Percentiles rank a stretch among this genome's conserved stretches.
Evolutionary conservation across 2,329 filamentous ascomycete genomes (phyloP).

Genomic region (Magnaporthiopsis incrustans): DNA sequence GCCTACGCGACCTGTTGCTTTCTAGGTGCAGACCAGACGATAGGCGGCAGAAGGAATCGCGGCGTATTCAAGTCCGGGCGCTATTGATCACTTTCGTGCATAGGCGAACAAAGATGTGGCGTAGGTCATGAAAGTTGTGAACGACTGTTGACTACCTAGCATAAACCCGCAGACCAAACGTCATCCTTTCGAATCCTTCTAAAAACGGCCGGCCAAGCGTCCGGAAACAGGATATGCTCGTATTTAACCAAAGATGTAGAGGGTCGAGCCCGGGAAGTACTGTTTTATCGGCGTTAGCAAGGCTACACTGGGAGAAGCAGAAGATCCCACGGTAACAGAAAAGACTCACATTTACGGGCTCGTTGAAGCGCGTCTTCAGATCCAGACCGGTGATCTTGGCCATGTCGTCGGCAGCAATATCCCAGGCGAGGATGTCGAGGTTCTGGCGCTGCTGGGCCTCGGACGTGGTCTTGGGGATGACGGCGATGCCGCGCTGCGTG

Average conservation of each 20-base stretch:
- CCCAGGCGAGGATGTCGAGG: slow-evolving; percentile 47
- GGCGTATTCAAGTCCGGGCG: too few species aligned
- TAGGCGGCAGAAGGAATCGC: too few species aligned
- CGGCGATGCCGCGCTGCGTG: slow-evolving; percentile 71
- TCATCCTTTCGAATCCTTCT: neutral
- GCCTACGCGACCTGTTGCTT: too few species aligned
- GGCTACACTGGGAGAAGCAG: neutral
- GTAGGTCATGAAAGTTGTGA: neutral
- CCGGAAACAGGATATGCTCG: neutral
- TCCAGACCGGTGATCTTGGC: slow-evolving; percentile 47
- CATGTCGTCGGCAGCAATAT: slow-evolving; percentile 46
- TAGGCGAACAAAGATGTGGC: neutral
- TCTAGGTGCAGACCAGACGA: too few species aligned
- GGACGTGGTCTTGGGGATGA: slow-evolving; percentile 64
- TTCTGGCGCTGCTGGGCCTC: slow-evolving; percentile 42
- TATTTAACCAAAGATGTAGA: slow-evolving; percentile 49
- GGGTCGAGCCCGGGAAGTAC: slow-evolving; percentile 49
- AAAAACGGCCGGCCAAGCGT: neutral
- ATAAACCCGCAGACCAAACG: neutral
- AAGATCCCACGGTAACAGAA: neutral
- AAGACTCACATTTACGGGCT: slow-evolving; percentile 30
- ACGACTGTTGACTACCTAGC: neutral
- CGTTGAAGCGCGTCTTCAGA: slow-evolving; percentile 51
- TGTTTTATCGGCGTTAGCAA: slow-evolving; percentile 15
- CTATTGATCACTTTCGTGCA: too few species aligned